These are phyloP conservation scores for Diplotaxis tenuifolia DNA, from an alignment of 345 rosid genomes.

Conservation along the genomic window DNA sequence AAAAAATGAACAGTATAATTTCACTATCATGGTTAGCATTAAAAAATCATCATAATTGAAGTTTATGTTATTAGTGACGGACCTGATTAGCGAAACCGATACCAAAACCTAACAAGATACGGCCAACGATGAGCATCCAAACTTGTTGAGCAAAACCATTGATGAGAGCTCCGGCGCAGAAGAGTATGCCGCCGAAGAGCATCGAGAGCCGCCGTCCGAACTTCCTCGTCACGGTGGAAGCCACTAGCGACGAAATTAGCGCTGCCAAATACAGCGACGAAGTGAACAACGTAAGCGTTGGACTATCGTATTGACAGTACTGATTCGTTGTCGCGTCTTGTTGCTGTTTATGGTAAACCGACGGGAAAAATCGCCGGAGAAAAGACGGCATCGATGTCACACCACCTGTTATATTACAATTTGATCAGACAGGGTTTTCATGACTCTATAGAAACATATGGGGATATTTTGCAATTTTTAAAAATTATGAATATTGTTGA, in stretches of 20 bases:
- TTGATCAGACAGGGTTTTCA: not conserved
- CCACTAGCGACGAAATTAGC: slow-evolving; percentile 68
- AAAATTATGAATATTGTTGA: not conserved
- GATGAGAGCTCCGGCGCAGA: slow-evolving; percentile 80
- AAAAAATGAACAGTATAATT: not conserved
- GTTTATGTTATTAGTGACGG: not conserved
- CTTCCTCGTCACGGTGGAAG: slow-evolving; percentile 69
- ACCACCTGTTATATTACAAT: slow-evolving; percentile 59
- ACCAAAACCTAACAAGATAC: slow-evolving; percentile 91
- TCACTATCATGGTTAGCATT: not conserved
- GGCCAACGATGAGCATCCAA: slow-evolving; percentile 94
- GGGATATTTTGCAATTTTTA: not conserved
- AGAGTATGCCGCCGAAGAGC: slow-evolving; percentile 86
- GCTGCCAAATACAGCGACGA: slow-evolving; percentile 95
- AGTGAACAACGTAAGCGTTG: slow-evolving; percentile 75
- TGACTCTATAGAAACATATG: slow-evolving; percentile 9
- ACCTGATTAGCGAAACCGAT: slow-evolving; percentile 99
- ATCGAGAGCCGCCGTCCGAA: slow-evolving; percentile 82
- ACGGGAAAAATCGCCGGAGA: slow-evolving; percentile 63
- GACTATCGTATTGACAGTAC: slow-evolving; percentile 79
- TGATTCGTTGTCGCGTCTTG: slow-evolving; percentile 47
- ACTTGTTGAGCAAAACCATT: slow-evolving; percentile 75
- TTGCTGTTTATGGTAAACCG: slow-evolving; percentile 56
- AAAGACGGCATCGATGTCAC: slow-evolving; percentile 84
- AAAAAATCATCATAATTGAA: not conserved